Conservation (phyloP, 2,329 filamentous ascomycete genomes). For the Epichloe elymi region DNA sequence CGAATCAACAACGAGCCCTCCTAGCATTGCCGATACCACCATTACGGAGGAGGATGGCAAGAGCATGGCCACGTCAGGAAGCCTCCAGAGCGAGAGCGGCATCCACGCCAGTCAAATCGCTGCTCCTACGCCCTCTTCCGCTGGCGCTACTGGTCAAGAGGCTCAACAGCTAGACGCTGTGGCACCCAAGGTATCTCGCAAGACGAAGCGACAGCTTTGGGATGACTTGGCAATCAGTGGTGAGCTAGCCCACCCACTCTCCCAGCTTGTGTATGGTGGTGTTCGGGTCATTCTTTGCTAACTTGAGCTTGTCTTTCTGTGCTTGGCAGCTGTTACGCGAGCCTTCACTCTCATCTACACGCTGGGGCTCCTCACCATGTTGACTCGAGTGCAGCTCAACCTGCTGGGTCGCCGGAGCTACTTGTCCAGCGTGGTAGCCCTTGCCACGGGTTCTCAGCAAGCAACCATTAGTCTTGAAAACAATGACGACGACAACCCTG, state of each 20-base stretch:
- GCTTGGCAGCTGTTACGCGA: constrained; percentile 58
- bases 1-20: constrained; percentile 36
- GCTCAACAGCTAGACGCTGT: constrained; percentile 27
- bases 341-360: constrained; percentile 89
- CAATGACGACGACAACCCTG: constrained; percentile 75
- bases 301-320: neutral
- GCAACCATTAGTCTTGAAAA: constrained; percentile 83
- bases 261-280: neutral
- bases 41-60: constrained; percentile 71
- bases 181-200: constrained; percentile 38
- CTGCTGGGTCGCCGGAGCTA: constrained; percentile 92
- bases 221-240: constrained; percentile 94
- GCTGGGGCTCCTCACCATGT: constrained; percentile 72
- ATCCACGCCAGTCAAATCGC: constrained; percentile 69
- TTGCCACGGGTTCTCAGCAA: constrained; percentile 62
- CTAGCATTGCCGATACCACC: constrained; percentile 55
- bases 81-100: constrained; percentile 69
- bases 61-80: constrained; percentile 46
- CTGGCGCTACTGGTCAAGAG: constrained; percentile 20
- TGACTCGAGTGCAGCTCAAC: constrained; percentile 93
- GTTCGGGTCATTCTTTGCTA: neutral
- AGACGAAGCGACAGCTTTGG: constrained; percentile 89
- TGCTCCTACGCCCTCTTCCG: constrained; percentile 34
- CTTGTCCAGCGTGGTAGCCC: constrained; percentile 83
- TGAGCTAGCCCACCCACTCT: constrained; percentile 29